Conservation (phyloP, 1,284 basidiomycete genomes). For the Sporisorium graminicola region DNA sequence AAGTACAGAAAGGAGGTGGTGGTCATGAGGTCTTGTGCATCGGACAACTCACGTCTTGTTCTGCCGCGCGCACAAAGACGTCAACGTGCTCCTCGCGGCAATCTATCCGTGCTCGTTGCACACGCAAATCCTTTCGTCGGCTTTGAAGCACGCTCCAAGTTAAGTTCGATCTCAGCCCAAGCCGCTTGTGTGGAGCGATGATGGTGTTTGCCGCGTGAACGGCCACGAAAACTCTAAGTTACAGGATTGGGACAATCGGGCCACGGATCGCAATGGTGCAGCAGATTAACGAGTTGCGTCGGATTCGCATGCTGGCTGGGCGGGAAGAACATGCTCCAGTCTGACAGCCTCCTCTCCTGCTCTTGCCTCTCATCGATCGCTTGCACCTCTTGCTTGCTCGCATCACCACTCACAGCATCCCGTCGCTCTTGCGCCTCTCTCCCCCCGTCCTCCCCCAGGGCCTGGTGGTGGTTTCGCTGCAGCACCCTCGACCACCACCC, state of each 20-base stretch:
- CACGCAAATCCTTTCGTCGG: too few relatives aligned
- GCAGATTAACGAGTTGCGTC: conserved; percentile 24
- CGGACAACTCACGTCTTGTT: conserved; percentile 5
- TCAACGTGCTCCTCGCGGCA: background rate
- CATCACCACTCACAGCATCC: background rate
- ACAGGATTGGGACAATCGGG: conserved; percentile 35
- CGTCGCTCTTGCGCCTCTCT: background rate
- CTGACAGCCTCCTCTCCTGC: conserved; percentile 8
- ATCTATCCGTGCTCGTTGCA: background rate
- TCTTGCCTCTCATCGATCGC: background rate
- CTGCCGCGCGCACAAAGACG: background rate
- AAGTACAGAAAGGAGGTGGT: background rate
- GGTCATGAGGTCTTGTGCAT: conserved; percentile 14
- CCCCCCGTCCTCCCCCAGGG: background rate
- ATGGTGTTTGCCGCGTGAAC: too few relatives aligned
- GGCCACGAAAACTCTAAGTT: too few relatives aligned
- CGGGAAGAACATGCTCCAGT: conserved; percentile 44
- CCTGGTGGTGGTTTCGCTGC: conserved; percentile 24
- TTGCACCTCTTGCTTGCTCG: background rate
- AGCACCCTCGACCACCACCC: conserved; percentile 43
- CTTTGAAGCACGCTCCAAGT: too few relatives aligned
- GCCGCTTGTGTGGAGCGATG: background rate
- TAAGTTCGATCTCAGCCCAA: too few relatives aligned
- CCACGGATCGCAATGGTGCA: conserved; percentile 39
- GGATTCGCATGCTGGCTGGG: conserved; percentile 21